phyloP scores from a whole-genome alignment of 2,329 filamentous ascomycete species.

The Paecilomyces sp. region DNA sequence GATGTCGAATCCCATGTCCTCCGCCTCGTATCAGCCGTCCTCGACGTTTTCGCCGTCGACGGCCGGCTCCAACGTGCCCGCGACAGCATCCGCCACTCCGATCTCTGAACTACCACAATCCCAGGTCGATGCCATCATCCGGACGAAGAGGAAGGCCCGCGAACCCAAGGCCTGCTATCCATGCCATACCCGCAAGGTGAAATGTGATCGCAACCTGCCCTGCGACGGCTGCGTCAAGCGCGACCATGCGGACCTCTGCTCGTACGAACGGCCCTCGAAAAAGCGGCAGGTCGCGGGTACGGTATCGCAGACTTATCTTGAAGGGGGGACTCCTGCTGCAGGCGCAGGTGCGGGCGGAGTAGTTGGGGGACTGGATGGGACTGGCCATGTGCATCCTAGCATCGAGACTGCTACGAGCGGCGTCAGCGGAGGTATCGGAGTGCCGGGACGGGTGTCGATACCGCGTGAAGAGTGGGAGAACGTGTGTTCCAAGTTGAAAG shows the following conservation, averaged over 20 bases:
- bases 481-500: slow-evolving; percentile 32
- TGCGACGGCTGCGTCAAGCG: slow-evolving; percentile 44
- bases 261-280: slow-evolving; percentile 43
- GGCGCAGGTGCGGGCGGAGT: neutral
- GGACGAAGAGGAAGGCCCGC: slow-evolving; percentile 33
- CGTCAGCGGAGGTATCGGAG: slow-evolving; percentile 8
- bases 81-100: slow-evolving; percentile 6
- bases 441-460: slow-evolving; percentile 25
- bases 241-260: slow-evolving; percentile 43
- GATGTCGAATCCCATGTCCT: neutral
- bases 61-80: neutral
- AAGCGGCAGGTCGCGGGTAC: slow-evolving; percentile 27
- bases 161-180: slow-evolving; percentile 42
- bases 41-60: slow-evolving; percentile 6
- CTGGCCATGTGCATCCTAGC: slow-evolving; percentile 3
- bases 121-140: slow-evolving; percentile 32
- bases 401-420: slow-evolving; percentile 6
- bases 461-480: slow-evolving; percentile 39
- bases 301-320: slow-evolving; percentile 3
- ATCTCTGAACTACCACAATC: slow-evolving; percentile 26
- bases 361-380: slow-evolving; percentile 3
- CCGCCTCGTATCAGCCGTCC: neutral
- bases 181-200: slow-evolving; percentile 41
- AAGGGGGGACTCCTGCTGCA: slow-evolving; percentile 1
- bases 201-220: slow-evolving; percentile 43